Percentiles rank a stretch among this genome's conserved stretches.
phyloP scores from a whole-genome alignment of 352 stramenopile genomes.

The Globisporangium nagaii region DNA sequence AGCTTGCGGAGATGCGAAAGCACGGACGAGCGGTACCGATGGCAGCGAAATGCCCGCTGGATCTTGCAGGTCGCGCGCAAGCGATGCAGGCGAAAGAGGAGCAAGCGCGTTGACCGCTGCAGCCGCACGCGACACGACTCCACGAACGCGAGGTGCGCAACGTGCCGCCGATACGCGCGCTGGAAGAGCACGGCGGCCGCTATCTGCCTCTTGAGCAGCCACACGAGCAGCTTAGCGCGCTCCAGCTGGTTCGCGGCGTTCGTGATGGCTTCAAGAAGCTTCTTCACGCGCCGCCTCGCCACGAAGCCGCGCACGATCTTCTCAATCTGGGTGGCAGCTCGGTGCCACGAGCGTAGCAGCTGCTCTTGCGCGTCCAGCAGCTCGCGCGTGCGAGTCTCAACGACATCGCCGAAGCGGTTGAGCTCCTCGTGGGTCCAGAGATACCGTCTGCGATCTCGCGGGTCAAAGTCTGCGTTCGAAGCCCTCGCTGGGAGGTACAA shows the following conservation, averaged over 20 bases:
- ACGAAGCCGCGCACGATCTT: conserved; percentile 29
- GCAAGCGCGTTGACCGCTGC: conserved; percentile 21
- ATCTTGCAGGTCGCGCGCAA: conserved; percentile 19
- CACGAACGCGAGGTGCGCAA: conserved; percentile 10
- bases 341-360: conserved; percentile 32
- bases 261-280: conserved; percentile 17
- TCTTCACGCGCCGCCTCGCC: conserved; percentile 23
- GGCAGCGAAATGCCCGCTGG: conserved; percentile 31
- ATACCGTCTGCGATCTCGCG: conserved; percentile 20
- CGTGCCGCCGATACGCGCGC: conserved; percentile 22
- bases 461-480: conserved; percentile 35
- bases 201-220: conserved; percentile 15
- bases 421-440: conserved; percentile 49
- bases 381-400: conserved; percentile 27
- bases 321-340: conserved; percentile 33
- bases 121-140: conserved; percentile 25
- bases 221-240: conserved; percentile 2
- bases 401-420: conserved; percentile 24
- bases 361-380: conserved; percentile 32
- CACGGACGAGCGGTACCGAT: conserved; percentile 24
- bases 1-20: conserved; percentile 20
- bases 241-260: conserved; percentile 20
- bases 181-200: conserved; percentile 32
- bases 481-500: conserved; percentile 46
- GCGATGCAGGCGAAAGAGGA: conserved; percentile 28